phyloP scores from a whole-genome alignment of 2,329 filamentous ascomycete genomes.

The Sporothrix variecibatus region DNA sequence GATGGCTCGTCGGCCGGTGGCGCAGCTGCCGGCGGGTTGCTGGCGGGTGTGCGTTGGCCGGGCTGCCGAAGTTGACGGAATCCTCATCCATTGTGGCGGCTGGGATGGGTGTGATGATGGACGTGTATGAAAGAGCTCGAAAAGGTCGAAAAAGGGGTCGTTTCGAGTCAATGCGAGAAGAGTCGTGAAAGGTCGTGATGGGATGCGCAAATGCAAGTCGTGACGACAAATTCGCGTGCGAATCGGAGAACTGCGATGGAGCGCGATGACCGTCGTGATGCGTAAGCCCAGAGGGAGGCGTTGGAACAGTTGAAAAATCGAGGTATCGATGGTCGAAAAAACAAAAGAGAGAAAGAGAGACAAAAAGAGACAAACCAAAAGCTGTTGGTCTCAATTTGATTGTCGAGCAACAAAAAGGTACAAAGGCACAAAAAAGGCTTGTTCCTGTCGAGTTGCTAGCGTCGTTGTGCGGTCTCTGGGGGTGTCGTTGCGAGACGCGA shows the following conservation, averaged over 20 bases:
- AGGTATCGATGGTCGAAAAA: neutral
- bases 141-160: neutral
- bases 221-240: neutral
- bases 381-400: neutral
- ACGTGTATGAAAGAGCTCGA: constrained; percentile 28
- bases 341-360: neutral
- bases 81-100: constrained; percentile 59
- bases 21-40: constrained; percentile 57
- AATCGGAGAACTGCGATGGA: neutral
- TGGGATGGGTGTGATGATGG: constrained; percentile 12
- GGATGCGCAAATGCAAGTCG: neutral
- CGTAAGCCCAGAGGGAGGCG: neutral
- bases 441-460: neutral
- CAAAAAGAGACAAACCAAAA: constrained; percentile 7
- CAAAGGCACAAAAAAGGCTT: neutral
- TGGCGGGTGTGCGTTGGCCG: constrained; percentile 57
- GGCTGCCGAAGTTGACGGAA: constrained; percentile 58
- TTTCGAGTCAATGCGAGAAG: neutral
- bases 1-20: constrained; percentile 53
- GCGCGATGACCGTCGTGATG: neutral
- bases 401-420: neutral
- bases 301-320: neutral
- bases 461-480: neutral
- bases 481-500: constrained; percentile 18
- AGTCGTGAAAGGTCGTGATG: neutral